Evolutionary conservation across 1,284 basidiomycete genomes (phyloP).

Genomic region (Ceratobasidium papillatum): DNA sequence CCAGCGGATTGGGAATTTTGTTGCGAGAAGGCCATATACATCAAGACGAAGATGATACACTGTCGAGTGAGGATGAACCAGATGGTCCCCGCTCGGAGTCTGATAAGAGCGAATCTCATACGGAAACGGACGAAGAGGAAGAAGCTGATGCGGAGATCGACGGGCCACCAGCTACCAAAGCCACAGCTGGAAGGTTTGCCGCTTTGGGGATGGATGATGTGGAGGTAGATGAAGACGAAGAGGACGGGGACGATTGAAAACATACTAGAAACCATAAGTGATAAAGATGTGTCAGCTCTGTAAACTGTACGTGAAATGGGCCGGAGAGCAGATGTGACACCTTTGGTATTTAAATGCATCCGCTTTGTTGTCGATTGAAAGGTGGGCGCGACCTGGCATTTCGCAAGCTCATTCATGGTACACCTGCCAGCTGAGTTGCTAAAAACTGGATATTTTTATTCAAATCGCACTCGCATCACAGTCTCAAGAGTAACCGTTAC

Average conservation of each 20-base stretch:
- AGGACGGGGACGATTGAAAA: constrained; percentile 49
- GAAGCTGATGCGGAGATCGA: too few species aligned
- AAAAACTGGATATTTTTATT: too few species aligned
- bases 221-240: constrained; percentile 51
- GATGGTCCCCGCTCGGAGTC: constrained; percentile 42
- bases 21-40: constrained; percentile 51
- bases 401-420: too few species aligned
- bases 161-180: constrained; percentile 40
- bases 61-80: constrained; percentile 48
- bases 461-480: too few species aligned
- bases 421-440: too few species aligned
- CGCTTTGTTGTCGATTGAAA: too few species aligned
- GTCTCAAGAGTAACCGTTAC: background rate
- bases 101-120: constrained; percentile 37
- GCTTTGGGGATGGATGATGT: constrained; percentile 51
- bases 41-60: constrained; percentile 42
- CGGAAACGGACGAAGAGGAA: constrained; percentile 45
- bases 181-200: constrained; percentile 51
- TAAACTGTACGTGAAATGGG: too few species aligned
- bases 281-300: too few species aligned
- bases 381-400: too few species aligned
- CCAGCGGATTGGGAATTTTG: constrained; percentile 64
- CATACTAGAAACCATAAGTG: too few species aligned
- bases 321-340: too few species aligned
- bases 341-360: too few species aligned